Evolutionary conservation across 768 basidiomycete species (phyloP), one percentile per base, ranked within the genome.

Genomic region (Boletales sp.): DNA sequence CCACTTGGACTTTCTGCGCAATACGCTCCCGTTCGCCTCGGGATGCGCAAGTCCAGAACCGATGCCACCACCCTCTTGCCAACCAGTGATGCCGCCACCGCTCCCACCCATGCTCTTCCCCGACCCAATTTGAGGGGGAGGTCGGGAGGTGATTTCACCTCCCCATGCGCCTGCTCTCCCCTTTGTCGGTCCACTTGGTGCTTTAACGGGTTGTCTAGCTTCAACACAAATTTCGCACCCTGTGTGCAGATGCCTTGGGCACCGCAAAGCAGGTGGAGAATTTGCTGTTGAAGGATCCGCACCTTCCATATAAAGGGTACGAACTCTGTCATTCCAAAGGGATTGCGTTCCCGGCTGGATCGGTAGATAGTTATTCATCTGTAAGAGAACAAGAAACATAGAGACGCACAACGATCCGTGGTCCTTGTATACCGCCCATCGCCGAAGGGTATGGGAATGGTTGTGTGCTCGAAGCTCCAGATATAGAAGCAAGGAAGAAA

Each of bases 221-320:
- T 82, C 82, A n/a, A 86, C 80, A 57, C 87, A 90, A 50, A 89
- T 87, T 57, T 86, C 81, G 57, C 87, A 90, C 32, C 79, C 80
- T 6, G 80, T 81, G 57, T 85, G 80, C 2, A 90, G 73, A 63
- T 90, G 87, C 17, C 87, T 77, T 0, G 86, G 82, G 58, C 87
- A 90, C 38, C 84, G 80, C 60, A 81, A 72, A 0, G 79, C 72
- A 6, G 82, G 79, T 4, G 84, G 80, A 3, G 83, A 78, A 63
- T 82, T 83, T 7, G 81, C 77, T 0, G 81, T 79, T 38, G 72
- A 75, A 1, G 80, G 82, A 57, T 86, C 80, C 4, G 81, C 76
- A 40, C 87, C 86, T 5, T 73, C 76, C 53, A 74, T 71, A 62
- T 87, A 90, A 13, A 86, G 65, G 0, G 70, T 58, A 31, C 70